These are phyloP conservation scores for Globisporangium barbulae DNA, from an alignment of 352 stramenopile species.

Conservation along the genomic window DNA sequence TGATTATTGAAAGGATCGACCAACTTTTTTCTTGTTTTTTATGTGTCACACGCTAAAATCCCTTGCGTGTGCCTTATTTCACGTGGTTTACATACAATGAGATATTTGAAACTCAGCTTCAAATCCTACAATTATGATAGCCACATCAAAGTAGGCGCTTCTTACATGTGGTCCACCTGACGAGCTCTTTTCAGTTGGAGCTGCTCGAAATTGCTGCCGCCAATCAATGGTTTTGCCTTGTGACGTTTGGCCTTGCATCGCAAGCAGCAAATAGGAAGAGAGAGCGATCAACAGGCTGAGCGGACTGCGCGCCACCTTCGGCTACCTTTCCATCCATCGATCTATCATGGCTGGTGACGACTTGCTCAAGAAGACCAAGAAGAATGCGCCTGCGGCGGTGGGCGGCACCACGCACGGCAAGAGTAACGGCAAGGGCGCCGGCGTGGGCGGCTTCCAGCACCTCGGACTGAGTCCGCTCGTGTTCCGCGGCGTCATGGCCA, in stretches of 20 bases:
- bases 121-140: background rate
- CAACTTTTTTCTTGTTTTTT: background rate
- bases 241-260: constrained; percentile 13
- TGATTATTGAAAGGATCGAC: background rate
- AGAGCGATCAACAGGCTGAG: background rate
- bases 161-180: constrained; percentile 1
- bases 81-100: background rate
- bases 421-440: constrained; percentile 74
- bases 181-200: background rate
- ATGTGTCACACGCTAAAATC: too few species aligned
- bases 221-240: constrained; percentile 20
- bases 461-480: constrained; percentile 73
- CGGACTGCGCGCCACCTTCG: constrained; percentile 1
- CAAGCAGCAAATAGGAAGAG: background rate
- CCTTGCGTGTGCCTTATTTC: background rate
- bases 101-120: background rate
- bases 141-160: background rate
- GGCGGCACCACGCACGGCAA: constrained; percentile 62
- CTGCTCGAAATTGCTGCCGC: constrained; percentile 15
- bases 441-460: constrained; percentile 81
- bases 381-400: constrained; percentile 20
- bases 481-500: constrained; percentile 88
- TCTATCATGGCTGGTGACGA: constrained; percentile 57
- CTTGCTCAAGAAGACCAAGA: constrained; percentile 57
- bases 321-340: background rate